Evolutionary conservation across 768 basidiomycete genomes (phyloP), one percentile per base, ranked within the genome.

Genomic region (Auriscalpium orientale): DNA sequence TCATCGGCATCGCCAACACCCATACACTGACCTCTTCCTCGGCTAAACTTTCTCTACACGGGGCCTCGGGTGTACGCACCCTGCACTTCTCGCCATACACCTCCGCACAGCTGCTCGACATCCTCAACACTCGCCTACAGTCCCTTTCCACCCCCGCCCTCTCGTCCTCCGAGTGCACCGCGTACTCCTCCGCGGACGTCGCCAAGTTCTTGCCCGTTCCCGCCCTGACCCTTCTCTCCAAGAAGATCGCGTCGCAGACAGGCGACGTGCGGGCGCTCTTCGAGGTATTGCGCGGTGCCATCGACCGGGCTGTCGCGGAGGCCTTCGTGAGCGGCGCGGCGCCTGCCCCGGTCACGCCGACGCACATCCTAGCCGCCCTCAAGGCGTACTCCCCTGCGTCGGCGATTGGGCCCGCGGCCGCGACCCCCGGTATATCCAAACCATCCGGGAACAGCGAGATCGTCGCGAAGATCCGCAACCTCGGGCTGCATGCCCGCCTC

Each of bases 1-100:
- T 92, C 43, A 84, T 94, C 62, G 90, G 87, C 38, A 92, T 95
- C 65, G 90, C 91, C 43, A 95, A 95, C 64, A 90, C 88, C 2
- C 91, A 93, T 63, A 91, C 90, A 6, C 80, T 95, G 22, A 84
- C 87, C 1, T 78, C 83, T 3, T 76, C 83, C 0, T 62, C 64
- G 13, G 65, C 71, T 9, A 73, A 74, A 0, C 57, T 75, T 64
- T 57, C 75, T 11, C 63, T 70, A 10, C 58, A 64, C 11, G 62
- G 70, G 10, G 45, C 65, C 12, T 58, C 49, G 3, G 61, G 66
- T 16, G 79, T 86, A 21, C 70, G 73, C 22, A 91, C 89, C 1
- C 70, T 92, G 37, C 90, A 92, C 66, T 93, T 94, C 65, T 73
- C 83, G 18, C 89, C 91, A 0, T 95, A 94, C 66, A 83, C 82